These are phyloP conservation scores for Solanum sejunctum DNA, from an alignment of 257 asterid species.

Conservation along the genomic window DNA sequence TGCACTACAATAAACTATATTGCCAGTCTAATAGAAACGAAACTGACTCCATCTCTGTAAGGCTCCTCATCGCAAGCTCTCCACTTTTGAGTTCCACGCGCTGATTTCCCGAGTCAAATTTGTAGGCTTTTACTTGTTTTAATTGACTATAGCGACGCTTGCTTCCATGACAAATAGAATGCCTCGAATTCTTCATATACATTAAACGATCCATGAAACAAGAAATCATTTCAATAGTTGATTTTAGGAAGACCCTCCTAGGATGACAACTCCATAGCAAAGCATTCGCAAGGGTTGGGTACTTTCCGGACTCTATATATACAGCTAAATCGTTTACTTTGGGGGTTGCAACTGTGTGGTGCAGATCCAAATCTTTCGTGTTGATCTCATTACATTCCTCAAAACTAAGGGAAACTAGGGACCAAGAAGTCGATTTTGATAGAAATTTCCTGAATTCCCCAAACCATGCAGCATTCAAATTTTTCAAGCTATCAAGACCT, in stretches of 20 bases:
- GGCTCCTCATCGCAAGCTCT: neutral
- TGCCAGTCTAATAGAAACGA: neutral
- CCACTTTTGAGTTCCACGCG: neutral
- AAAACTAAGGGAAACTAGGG: neutral
- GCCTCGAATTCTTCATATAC: neutral
- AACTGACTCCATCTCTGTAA: neutral
- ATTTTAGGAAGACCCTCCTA: neutral
- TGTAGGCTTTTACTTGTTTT: neutral
- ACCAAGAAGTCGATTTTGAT: neutral
- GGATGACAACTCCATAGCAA: neutral
- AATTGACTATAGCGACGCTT: neutral
- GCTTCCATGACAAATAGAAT: neutral
- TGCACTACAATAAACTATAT: neutral
- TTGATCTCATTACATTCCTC: neutral
- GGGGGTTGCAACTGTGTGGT: neutral
- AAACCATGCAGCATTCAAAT: neutral
- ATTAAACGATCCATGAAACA: neutral
- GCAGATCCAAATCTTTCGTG: neutral
- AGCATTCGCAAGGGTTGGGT: neutral
- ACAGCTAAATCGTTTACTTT: neutral
- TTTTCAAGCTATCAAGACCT: neutral
- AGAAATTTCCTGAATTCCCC: neutral
- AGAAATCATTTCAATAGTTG: neutral
- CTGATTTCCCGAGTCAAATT: neutral
- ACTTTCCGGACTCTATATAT: neutral